Evolutionary conservation across 352 stramenopile species (phyloP), one percentile per base, ranked within the genome.

Genomic region (Phytophthora litchii): DNA sequence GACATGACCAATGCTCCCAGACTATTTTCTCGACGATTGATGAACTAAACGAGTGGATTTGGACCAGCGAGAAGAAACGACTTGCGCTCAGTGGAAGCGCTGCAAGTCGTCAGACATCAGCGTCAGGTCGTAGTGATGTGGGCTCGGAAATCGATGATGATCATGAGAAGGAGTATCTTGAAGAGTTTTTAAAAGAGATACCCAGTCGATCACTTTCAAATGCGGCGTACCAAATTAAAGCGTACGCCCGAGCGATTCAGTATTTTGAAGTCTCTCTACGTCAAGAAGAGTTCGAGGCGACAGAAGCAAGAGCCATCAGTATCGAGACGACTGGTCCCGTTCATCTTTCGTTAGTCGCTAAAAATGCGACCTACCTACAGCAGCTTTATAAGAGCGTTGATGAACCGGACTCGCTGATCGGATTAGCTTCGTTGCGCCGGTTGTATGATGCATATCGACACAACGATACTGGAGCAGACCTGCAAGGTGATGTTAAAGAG

Each of bases 31-130:
- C 85, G 10, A 91, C 83, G 2, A 82, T 96, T 16, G 87, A 96
- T 66, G 85, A 94, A 37, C 58, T 96, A 7, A 96, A 94, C 54
- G 85, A 96, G 12, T 96, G 87, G 87, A 74, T 96, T 13, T 95
- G 87, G 87, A 87, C 61, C 31, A 91, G 63, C 42, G 85, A 94
- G 47, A 92, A 94, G 48, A 95, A 93, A 54, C 67, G 80, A 12
- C 54, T 92, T 5, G 74, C 74, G 12, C 51, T 86, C 4, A 93
- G 82, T 56, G 70, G 48, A 40, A 86, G 73, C 50, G 60, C 70
- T 51, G 59, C 74, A 51, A 88, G 73, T 64, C 65, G 65, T 31
- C 66, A 76, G 31, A 68, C 58, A 11, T 62, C 60, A 49, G 74
- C 60, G 29, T 86, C 71, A 36, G 61, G 53, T 17, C 72, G 75